Base-by-base conservation (phyloP, 1,139 yeast genomes). In the Scheffersomyces quercinus region DNA sequence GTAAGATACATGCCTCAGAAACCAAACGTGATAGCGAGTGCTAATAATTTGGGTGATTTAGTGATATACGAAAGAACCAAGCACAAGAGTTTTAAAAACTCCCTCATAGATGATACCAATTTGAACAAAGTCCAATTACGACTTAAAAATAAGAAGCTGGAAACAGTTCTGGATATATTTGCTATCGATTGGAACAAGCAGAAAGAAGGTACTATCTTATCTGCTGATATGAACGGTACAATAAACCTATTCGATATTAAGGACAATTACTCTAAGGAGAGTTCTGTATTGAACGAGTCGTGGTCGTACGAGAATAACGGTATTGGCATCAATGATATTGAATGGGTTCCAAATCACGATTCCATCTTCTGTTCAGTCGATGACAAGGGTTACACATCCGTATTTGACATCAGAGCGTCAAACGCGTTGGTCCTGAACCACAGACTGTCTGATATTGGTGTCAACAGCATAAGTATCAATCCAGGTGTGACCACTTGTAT, bases 391-490 rank as follows among this genome's bases (percentile, higher is more conserved):
- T 39, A 44, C 3, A 61, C 81, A 26, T 70, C 70, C 37, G 38
- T 85, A 2, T 73, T 70, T 51, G 93, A 86, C 58, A 68, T 67
- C 42, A 68, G 84, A 57, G 41, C 50, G 15, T 35, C 50, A n/a
- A 39, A 48, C 7, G 40, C 51, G 3, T 39, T 67, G 7, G 57
- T 66, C 10, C 52, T 59, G 8, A 49, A 61, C 38, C 53, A 63
- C 24, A 54, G 62, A 29, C 66, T 69, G 6, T 77, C 77, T 36
- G 44, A 58, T 1, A 64, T 59, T 12, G 85, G 88, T 1, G 70
- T 88, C 36, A 89, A 90, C 60, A 68, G 86, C 3, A 60, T 91
- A 7, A 76, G 85, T 35, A 76, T 87, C 56, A 88, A 84, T 59
- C 81, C 81, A 0, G 67, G 68, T 1, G 79, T 82, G 52, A 75